phyloP scores from a whole-genome alignment of 2,329 filamentous ascomycete species.

The Penicillium psychrosexuale region DNA sequence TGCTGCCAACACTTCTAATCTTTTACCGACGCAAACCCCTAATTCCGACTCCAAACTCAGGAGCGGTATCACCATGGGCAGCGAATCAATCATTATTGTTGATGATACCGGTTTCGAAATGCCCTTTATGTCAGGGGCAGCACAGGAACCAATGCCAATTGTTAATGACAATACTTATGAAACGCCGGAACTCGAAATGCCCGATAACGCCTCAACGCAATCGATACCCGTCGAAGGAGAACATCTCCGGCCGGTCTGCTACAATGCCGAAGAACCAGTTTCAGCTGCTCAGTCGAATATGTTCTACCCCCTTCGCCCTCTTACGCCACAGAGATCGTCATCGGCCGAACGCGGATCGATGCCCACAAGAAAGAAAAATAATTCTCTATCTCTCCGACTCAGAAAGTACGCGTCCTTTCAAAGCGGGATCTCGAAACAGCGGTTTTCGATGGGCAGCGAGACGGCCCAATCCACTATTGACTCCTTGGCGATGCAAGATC shows the following conservation, averaged over 20 bases:
- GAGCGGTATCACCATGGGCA: constrained; percentile 69
- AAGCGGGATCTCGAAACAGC: constrained; percentile 39
- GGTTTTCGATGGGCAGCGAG: constrained; percentile 27
- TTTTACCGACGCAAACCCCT: constrained; percentile 6
- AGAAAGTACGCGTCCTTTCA: constrained; percentile 48
- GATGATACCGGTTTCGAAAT: constrained; percentile 56
- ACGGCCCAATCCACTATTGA: constrained; percentile 16
- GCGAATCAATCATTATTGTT: constrained; percentile 85
- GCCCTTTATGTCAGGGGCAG: constrained; percentile 41
- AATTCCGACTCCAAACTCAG: constrained; percentile 36
- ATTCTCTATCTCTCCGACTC: constrained; percentile 35
- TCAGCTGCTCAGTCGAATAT: constrained; percentile 11
- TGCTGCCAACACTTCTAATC: neutral
- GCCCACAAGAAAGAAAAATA: constrained; percentile 24
- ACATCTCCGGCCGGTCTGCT: constrained; percentile 30
- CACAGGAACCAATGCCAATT: constrained; percentile 16
- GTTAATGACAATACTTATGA: neutral
- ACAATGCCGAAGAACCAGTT: constrained; percentile 22
- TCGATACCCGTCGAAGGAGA: constrained; percentile 26
- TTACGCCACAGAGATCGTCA: constrained; percentile 26
- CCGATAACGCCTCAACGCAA: constrained; percentile 16
- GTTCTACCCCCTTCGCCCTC: constrained; percentile 16
- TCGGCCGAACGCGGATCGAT: constrained; percentile 27
- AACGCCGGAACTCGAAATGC: neutral
- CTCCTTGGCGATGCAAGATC: constrained; percentile 17